These are phyloP conservation scores for Fraxinus quadrangulata DNA, from an alignment of 257 asterid genomes.

Conservation along the genomic window DNA sequence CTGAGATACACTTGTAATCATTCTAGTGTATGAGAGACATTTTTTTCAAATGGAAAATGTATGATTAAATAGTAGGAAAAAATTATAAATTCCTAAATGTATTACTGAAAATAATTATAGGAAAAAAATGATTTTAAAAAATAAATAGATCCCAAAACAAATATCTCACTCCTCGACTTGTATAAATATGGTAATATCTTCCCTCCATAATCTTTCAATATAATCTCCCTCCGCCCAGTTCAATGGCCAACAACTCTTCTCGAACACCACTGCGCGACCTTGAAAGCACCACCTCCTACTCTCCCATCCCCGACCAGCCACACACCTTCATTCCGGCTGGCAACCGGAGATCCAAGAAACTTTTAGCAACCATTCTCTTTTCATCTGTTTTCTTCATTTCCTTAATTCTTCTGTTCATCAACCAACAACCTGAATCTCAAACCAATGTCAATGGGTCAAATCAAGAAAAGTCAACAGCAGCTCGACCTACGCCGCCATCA, in stretches of 20 bases:
- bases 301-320: slow-evolving; percentile 38
- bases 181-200: not conserved
- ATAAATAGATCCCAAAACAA: too few relatives aligned
- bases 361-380: slow-evolving; percentile 41
- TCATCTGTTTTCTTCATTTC: slow-evolving; percentile 38
- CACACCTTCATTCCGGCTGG: not conserved
- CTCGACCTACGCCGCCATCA: slow-evolving; percentile 36
- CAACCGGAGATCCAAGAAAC: slow-evolving; percentile 33
- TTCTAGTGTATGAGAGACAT: too few relatives aligned
- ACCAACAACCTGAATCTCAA: slow-evolving; percentile 20
- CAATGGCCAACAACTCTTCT: slow-evolving; percentile 43
- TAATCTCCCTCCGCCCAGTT: not conserved
- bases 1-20: too few relatives aligned
- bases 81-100: too few relatives aligned
- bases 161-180: too few relatives aligned
- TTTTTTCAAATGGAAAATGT: too few relatives aligned
- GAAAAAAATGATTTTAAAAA: too few relatives aligned
- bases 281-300: slow-evolving; percentile 41
- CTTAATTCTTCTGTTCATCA: slow-evolving; percentile 30
- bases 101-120: too few relatives aligned
- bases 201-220: not conserved
- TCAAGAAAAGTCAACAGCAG: slow-evolving; percentile 21
- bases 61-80: too few relatives aligned
- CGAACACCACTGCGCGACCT: slow-evolving; percentile 35
- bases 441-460: slow-evolving; percentile 12